These are phyloP conservation scores for Beauveria medogensis DNA, from an alignment of 2,329 filamentous ascomycete genomes.

Conservation along the genomic window DNA sequence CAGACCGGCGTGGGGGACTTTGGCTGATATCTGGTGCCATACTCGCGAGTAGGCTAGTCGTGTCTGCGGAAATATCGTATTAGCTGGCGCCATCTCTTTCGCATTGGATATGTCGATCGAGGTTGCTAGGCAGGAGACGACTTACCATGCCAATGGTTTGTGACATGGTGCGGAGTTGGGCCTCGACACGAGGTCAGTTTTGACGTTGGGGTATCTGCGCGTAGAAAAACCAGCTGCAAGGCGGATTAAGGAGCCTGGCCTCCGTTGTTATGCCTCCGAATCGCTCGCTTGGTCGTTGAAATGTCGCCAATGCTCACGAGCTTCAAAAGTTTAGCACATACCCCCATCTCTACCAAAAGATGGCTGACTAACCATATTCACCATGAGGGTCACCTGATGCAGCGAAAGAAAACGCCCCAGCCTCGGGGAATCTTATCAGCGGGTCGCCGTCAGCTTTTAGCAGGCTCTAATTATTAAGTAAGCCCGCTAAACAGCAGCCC, in stretches of 20 bases:
- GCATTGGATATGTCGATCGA: not conserved
- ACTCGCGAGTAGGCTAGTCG: slow-evolving; percentile 90
- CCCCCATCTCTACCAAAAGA: not conserved
- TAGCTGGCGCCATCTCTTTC: not conserved
- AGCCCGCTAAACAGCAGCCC: not conserved
- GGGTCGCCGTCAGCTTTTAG: not conserved
- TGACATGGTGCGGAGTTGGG: slow-evolving; percentile 51
- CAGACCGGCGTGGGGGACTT: slow-evolving; percentile 52
- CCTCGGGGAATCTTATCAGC: too few species aligned
- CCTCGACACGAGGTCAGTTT: slow-evolving; percentile 14
- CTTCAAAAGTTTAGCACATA: slow-evolving; percentile 6
- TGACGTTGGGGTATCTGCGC: not conserved
- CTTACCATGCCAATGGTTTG: slow-evolving; percentile 69
- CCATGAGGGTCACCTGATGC: slow-evolving; percentile 2
- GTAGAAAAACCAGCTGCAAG: not conserved
- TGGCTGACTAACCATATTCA: slow-evolving; percentile 4
- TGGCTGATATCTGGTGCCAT: slow-evolving; percentile 84
- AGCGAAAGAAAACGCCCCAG: too few species aligned
- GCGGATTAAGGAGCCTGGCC: not conserved
- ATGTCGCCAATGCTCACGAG: not conserved
- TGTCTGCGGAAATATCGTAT: slow-evolving; percentile 49
- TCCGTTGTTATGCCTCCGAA: not conserved
- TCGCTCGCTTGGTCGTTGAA: not conserved
- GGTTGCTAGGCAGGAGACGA: slow-evolving; percentile 6
- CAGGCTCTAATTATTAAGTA: too few species aligned